Base-by-base conservation (phyloP, 2,329 filamentous ascomycete genomes). In the Hypomyces rosellus region DNA sequence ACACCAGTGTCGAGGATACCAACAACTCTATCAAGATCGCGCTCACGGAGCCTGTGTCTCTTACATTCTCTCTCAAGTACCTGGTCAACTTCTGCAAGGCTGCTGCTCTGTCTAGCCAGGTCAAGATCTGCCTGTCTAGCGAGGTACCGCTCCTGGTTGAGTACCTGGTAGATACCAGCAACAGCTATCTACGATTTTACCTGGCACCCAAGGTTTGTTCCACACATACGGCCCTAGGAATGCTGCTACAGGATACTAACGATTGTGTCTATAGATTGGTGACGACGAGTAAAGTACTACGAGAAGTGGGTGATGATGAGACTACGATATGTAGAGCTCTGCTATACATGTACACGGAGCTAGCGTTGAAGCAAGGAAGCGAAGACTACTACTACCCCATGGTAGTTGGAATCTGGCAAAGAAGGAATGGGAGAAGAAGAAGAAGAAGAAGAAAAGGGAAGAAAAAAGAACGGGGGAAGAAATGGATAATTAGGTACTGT, bases 31-130 rank as follows among this genome's bases (percentile, higher is more conserved):
- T 97, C 62, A 81, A 89, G 58, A 96, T 99, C 69, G 84, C 90
- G 65, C 83, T 99, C 55, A 86, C 83, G 37, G 95, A 99, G 75
- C 89, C 93, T 46, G 93, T 99, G 54, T 80, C 88, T 34, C 81
- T 99, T 56, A 97, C 92, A 45, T 99, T 99, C 77, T 97, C 93
- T 34, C 86, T 99, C 64, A 99, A 99, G 77, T 99, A 99, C 75
- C 85, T 99, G 3, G 89, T 95, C 79, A 97, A 97, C 81, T 99
- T 99, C 77, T 97, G 93, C 87, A 99, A 99, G 77, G 95, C 95
- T 34, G 87, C 89, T 56, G 85, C 83, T 48, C 77, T 99, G 54
- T 92, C 91, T 37, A 75, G 71, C 60, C 78, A 81, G 59, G 95
- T 99, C 71, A 93, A 88, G 74, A 85, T 99, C 61, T 95, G 88